Evolutionary conservation across 2,329 filamentous ascomycete species (phyloP).

Genomic region (Hypoxylon sp.): DNA sequence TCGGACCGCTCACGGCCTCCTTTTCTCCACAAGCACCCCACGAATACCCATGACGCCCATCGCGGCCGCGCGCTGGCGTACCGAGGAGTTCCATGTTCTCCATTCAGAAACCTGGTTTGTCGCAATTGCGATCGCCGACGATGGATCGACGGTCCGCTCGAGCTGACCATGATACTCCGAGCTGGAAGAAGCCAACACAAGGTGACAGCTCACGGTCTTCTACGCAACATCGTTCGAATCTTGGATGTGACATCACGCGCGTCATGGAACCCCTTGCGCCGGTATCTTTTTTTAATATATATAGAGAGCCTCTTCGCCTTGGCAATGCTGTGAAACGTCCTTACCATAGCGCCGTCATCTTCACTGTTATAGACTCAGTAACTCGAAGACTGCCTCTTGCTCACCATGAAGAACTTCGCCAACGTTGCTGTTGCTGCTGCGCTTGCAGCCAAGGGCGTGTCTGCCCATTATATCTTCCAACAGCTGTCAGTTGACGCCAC

Average conservation of each 20-base stretch:
- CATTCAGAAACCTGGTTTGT: constrained; percentile 17
- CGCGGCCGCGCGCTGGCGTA: constrained; percentile 19
- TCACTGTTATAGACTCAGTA: constrained; percentile 12
- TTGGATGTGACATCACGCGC: constrained; percentile 31
- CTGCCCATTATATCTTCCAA: constrained; percentile 62
- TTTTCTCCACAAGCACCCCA: constrained; percentile 42
- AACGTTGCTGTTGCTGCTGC: constrained; percentile 53
- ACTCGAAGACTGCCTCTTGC: constrained; percentile 9
- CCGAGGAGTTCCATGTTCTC: constrained; percentile 11
- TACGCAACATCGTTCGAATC: constrained; percentile 4
- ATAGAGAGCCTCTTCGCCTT: constrained; percentile 25
- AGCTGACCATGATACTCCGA: constrained; percentile 5
- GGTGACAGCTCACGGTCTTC: constrained; percentile 9
- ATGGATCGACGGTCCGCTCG: constrained; percentile 47
- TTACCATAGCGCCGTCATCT: constrained; percentile 20
- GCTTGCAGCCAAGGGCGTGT: constrained; percentile 54
- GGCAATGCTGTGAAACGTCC: constrained; percentile 24
- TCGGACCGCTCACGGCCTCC: constrained; percentile 37
- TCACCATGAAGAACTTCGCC: constrained; percentile 55
- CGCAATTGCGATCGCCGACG: constrained; percentile 31
- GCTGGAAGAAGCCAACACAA: constrained; percentile 11
- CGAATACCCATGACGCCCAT: constrained; percentile 31
- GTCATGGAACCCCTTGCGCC: constrained; percentile 9
- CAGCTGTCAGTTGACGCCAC: constrained; percentile 55
- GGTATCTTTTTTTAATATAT: constrained; percentile 40